Percentiles rank a stretch among this genome's conserved stretches.
phyloP scores from a whole-genome alignment of 2,329 filamentous ascomycete species.

The Sphaerulina vaccinii region DNA sequence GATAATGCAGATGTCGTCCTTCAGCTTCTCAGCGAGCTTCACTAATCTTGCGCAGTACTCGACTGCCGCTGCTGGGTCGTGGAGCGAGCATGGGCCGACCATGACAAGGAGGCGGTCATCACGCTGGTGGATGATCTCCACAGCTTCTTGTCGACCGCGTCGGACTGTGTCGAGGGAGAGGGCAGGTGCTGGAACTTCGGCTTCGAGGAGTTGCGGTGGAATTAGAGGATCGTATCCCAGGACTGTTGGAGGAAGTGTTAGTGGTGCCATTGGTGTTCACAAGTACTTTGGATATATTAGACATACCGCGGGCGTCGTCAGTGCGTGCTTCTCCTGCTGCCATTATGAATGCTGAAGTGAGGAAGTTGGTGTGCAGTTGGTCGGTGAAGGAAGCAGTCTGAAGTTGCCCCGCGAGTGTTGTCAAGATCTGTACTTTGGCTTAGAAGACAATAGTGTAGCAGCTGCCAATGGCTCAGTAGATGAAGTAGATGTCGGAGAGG shows the following conservation, averaged over 20 bases:
- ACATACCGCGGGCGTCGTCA: slow-evolving; percentile 56
- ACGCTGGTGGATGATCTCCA: slow-evolving; percentile 73
- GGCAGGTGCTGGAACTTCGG: slow-evolving; percentile 71
- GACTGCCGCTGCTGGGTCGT: slow-evolving; percentile 83
- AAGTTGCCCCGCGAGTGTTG: too few species aligned
- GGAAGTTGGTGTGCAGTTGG: neutral
- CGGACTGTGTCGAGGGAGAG: slow-evolving; percentile 66
- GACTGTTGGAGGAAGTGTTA: slow-evolving; percentile 54
- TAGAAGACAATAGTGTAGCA: too few species aligned
- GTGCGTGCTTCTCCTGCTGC: slow-evolving; percentile 32
- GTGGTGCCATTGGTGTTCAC: neutral
- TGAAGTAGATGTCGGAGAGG: too few species aligned
- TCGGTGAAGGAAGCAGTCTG: too few species aligned
- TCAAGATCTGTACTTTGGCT: too few species aligned
- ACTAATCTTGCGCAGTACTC: slow-evolving; percentile 85
- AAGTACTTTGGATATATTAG: slow-evolving; percentile 5
- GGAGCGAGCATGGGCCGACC: slow-evolving; percentile 93
- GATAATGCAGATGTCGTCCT: slow-evolving; percentile 81
- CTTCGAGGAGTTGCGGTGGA: slow-evolving; percentile 79
- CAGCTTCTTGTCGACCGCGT: slow-evolving; percentile 66
- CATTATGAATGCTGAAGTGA: slow-evolving; percentile 11
- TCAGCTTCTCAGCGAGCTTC: slow-evolving; percentile 73
- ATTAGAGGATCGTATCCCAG: slow-evolving; percentile 92
- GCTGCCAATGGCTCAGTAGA: too few species aligned
- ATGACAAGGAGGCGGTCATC: slow-evolving; percentile 90